phyloP scores from a whole-genome alignment of 768 basidiomycete species.

The Pleurotus ostreatus region DNA sequence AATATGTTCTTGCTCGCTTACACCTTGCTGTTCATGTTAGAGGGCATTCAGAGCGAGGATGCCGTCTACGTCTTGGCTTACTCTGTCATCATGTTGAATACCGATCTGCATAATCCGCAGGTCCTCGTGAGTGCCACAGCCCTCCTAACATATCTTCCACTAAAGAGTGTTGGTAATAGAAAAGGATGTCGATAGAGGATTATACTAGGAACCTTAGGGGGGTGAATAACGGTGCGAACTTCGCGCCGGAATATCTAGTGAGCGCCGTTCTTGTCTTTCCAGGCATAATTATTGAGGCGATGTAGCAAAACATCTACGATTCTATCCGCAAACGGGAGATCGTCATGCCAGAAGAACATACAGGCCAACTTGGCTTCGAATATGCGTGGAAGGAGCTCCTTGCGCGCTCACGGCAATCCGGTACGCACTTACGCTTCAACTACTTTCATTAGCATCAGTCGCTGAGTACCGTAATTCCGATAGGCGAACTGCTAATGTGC shows the following conservation, averaged over 20 bases:
- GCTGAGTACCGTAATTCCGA: neutral
- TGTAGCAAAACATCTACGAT: slow-evolving; percentile 85
- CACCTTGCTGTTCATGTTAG: slow-evolving; percentile 30
- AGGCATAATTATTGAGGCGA: neutral
- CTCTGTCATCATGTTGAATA: slow-evolving; percentile 98
- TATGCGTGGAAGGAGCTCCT: slow-evolving; percentile 98
- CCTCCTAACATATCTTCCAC: neutral
- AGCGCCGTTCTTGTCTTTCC: neutral
- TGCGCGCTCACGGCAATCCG: slow-evolving; percentile 73
- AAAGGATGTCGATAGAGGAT: slow-evolving; percentile 95
- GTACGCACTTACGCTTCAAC: slow-evolving; percentile 30
- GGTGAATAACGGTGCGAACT: slow-evolving; percentile 83
- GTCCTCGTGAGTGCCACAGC: slow-evolving; percentile 54
- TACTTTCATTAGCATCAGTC: too few relatives aligned
- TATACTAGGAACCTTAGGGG: slow-evolving; percentile 90
- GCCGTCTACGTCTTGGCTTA: slow-evolving; percentile 92
- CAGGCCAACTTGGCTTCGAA: slow-evolving; percentile 94
- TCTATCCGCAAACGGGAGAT: slow-evolving; percentile 94
- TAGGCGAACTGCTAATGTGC: slow-evolving; percentile 70
- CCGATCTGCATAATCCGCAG: slow-evolving; percentile 94
- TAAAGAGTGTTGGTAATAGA: slow-evolving; percentile 39
- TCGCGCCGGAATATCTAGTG: slow-evolving; percentile 83
- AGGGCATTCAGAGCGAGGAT: slow-evolving; percentile 87
- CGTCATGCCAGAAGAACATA: slow-evolving; percentile 96
- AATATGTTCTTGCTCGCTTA: neutral